Evolutionary conservation across 2,329 filamentous ascomycete species (phyloP).

Genomic region (Fusarium devonianum): DNA sequence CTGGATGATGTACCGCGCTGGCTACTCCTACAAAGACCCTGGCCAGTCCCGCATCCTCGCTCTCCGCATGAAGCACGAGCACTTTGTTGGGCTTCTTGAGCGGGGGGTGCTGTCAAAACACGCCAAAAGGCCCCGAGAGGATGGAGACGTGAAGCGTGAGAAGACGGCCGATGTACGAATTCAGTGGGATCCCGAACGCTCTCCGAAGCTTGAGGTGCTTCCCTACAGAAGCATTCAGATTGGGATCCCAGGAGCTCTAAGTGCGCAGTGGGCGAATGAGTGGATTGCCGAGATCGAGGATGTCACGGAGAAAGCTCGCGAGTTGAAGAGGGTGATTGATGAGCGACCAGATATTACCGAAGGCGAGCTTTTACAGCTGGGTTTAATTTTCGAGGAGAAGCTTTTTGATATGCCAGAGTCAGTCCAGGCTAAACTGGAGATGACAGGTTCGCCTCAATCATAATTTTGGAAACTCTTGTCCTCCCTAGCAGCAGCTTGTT

Average conservation of each 20-base stretch:
- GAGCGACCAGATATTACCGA: conserved; percentile 46
- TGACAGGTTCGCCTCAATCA: conserved; percentile 32
- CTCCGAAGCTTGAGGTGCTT: conserved; percentile 53
- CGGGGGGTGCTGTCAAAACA: conserved; percentile 46
- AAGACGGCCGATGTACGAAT: conserved; percentile 55
- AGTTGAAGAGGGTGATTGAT: conserved; percentile 56
- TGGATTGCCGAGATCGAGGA: conserved; percentile 65
- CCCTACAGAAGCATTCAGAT: conserved; percentile 66
- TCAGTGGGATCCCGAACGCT: conserved; percentile 70
- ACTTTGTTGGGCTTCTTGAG: conserved; percentile 58
- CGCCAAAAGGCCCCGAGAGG: conserved; percentile 3
- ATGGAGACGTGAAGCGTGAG: conserved; percentile 29
- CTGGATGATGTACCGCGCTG: conserved; percentile 70
- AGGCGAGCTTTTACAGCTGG: conserved; percentile 47
- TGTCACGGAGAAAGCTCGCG: conserved; percentile 61
- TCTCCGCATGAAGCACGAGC: conserved; percentile 58
- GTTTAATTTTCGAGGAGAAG: conserved; percentile 55
- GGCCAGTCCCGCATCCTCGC: conserved; percentile 65
- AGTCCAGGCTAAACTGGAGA: conserved; percentile 44
- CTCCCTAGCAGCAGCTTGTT: not conserved
- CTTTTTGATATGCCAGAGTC: conserved; percentile 52
- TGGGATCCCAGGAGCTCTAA: conserved; percentile 59
- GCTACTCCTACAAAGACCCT: conserved; percentile 64
- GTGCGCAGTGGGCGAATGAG: conserved; percentile 55
- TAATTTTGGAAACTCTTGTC: not conserved